Base-by-base conservation (phyloP, 768 basidiomycete genomes). In the Stropharia rugosoannulata region DNA sequence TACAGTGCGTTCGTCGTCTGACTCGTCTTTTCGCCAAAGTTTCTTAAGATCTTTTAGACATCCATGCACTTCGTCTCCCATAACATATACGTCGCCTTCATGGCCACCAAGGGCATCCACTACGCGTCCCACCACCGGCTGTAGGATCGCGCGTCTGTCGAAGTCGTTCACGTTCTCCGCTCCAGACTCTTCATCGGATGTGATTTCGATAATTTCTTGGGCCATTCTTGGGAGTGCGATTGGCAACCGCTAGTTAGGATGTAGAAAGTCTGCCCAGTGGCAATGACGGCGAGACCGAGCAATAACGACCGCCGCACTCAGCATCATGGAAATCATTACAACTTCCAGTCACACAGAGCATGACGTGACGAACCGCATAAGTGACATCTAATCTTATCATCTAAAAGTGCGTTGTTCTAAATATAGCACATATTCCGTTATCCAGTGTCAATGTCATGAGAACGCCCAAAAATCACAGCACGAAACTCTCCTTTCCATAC, bases 21-120 rank as follows among this genome's bases (percentile, higher is more conserved):
- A 88, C 65, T 98, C 97, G 70, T 99, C 97, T 70, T 93, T 90
- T 49, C 95, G 75, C 97, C 96, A 98, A 47, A 96, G 81, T 62
- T 87, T 91, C 75, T 98, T 98, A 57, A 99, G 78, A 69, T 98
- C 97, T 63, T 92, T 91, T 62, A 99, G 70, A 70, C 94, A 96
- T 2, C 89, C 89, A 56, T 76, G 75, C n/a, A 80, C 85, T 58
- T 91, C 85, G 74, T 94, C 92, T 41, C 92, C 92, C 65, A 93
- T 81, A 41, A 85, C 76, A 70, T 94, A 94, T 4, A 66, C 70
- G 18, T 77, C 80, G 15, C 69, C 79, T 70, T 93, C 89, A 60
- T 80, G 74, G 1, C 92, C 92, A 40, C 92, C 92, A 0, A 94
- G 76, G 2, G 92, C 92, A 62, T 87, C 86, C 25, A 94, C 85